A percentile compares a stretch with the other conserved stretches of the same genome.
phyloP scores from a whole-genome alignment of 2,329 filamentous ascomycete genomes.

The Coniochaeta prunicola region DNA sequence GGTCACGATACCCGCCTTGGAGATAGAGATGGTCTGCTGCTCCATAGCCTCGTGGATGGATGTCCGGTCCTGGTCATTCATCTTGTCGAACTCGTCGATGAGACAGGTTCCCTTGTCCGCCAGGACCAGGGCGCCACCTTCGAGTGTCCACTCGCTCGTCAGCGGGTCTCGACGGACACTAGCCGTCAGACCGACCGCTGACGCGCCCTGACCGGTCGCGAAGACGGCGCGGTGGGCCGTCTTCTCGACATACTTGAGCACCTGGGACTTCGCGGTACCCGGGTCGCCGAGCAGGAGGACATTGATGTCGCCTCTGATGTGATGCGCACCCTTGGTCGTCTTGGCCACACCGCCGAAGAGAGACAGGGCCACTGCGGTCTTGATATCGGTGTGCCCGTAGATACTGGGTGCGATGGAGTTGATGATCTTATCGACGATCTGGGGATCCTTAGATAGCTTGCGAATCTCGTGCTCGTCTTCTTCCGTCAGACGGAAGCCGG shows the following conservation, averaged over 20 bases:
- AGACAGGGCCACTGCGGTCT: constrained; percentile 90
- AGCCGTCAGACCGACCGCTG: constrained; percentile 93
- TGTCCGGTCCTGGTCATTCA: constrained; percentile 98
- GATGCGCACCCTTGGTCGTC: constrained; percentile 77
- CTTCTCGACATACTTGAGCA: constrained; percentile 96
- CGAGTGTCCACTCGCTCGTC: constrained; percentile 94
- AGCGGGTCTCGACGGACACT: constrained; percentile 92
- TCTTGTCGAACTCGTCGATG: constrained; percentile 99
- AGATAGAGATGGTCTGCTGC: constrained; percentile 98
- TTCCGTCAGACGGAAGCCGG: constrained; percentile 90
- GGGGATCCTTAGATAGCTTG: constrained; percentile 77
- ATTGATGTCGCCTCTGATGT: constrained; percentile 95
- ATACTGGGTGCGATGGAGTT: constrained; percentile 94
- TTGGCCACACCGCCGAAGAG: constrained; percentile 95
- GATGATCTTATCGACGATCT: constrained; percentile 88
- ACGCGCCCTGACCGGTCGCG: constrained; percentile 93
- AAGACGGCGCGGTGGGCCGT: constrained; percentile 96
- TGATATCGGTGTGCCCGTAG: constrained; percentile 94
- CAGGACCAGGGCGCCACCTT: constrained; percentile 90
- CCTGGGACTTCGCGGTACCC: constrained; percentile 95
- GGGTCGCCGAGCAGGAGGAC: constrained; percentile 93
- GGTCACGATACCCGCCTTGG: constrained; percentile 96
- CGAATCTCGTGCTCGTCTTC: constrained; percentile 91
- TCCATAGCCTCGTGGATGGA: constrained; percentile 99
- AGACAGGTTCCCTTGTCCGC: constrained; percentile 92